Percentiles rank a stretch among this genome's conserved stretches.
These are phyloP conservation scores for Pestalotiopsis sp. DNA, from an alignment of 2,329 filamentous ascomycete species.

Conservation along the genomic window DNA sequence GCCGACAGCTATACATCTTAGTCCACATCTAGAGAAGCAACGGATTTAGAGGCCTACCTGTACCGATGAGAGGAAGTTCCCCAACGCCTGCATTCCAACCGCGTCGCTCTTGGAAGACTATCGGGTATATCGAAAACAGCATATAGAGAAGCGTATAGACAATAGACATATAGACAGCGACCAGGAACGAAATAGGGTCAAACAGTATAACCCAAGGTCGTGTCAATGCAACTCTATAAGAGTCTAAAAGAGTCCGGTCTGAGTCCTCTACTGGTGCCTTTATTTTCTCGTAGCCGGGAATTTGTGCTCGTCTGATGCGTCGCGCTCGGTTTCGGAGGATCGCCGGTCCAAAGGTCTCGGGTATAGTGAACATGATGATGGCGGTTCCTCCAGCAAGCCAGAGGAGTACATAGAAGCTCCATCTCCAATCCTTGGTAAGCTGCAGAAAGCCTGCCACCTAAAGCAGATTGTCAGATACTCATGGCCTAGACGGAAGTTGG, in stretches of 20 bases:
- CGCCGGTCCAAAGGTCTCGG: conserved; percentile 56
- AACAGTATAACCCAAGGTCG: conserved; percentile 58
- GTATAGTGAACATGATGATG: conserved; percentile 57
- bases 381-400: conserved; percentile 42
- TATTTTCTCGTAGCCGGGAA: conserved; percentile 55
- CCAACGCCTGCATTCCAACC: conserved; percentile 58
- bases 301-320: conserved; percentile 49
- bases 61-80: conserved; percentile 54
- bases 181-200: conserved; percentile 54
- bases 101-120: conserved; percentile 54
- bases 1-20: conserved; percentile 39
- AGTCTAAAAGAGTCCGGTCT: conserved; percentile 41
- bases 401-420: conserved; percentile 52
- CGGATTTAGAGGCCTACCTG: conserved; percentile 22
- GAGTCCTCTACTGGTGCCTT: conserved; percentile 50
- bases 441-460: conserved; percentile 57
- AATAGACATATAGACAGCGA: conserved; percentile 55
- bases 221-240: conserved; percentile 56
- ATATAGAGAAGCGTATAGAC: conserved; percentile 59
- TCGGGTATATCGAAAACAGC: conserved; percentile 61
- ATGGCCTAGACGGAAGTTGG: not conserved
- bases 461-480: not conserved
- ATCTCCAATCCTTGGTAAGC: conserved; percentile 56
- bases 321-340: conserved; percentile 57
- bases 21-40: not conserved